phyloP scores from a whole-genome alignment of 306 rosid genomes.

The Ochetophila trinervis region DNA sequence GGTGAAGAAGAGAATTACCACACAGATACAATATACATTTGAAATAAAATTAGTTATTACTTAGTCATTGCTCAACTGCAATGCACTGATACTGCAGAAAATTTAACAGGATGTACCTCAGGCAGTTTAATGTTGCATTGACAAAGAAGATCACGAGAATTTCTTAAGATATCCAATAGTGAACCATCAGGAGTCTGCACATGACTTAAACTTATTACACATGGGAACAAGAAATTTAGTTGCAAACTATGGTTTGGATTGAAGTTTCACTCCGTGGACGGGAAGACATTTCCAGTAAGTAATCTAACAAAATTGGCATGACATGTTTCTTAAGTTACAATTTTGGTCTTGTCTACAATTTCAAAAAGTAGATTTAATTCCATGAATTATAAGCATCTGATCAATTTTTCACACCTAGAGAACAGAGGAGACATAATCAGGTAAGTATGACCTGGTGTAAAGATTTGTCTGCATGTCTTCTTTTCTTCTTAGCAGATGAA shows the following conservation, averaged over 20 bases:
- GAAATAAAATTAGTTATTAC: constrained; percentile 6
- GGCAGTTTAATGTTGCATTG: constrained; percentile 74
- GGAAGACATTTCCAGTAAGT: background rate
- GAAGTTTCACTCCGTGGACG: background rate
- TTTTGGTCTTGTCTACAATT: background rate
- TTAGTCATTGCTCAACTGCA: constrained; percentile 13
- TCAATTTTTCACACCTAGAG: background rate
- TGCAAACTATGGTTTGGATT: background rate
- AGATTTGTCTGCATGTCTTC: constrained; percentile 59
- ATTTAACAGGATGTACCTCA: constrained; percentile 44
- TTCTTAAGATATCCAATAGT: constrained; percentile 78
- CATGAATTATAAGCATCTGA: background rate
- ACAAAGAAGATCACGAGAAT: constrained; percentile 81
- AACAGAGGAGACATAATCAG: background rate
- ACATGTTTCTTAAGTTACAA: background rate
- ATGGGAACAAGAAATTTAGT: constrained; percentile 4
- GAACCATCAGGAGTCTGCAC: constrained; percentile 93
- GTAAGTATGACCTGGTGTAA: constrained; percentile 74
- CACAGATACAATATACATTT: constrained; percentile 11
- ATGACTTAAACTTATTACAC: constrained; percentile 19
- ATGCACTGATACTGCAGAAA: constrained; percentile 16
- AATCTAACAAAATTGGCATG: background rate
- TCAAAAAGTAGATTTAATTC: background rate
- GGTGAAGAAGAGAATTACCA: background rate
- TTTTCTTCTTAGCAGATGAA: constrained; percentile 85